Percentiles rank a stretch among this genome's conserved stretches.
phyloP scores from a whole-genome alignment of 345 rosid genomes.

The Microthlaspi erraticum region DNA sequence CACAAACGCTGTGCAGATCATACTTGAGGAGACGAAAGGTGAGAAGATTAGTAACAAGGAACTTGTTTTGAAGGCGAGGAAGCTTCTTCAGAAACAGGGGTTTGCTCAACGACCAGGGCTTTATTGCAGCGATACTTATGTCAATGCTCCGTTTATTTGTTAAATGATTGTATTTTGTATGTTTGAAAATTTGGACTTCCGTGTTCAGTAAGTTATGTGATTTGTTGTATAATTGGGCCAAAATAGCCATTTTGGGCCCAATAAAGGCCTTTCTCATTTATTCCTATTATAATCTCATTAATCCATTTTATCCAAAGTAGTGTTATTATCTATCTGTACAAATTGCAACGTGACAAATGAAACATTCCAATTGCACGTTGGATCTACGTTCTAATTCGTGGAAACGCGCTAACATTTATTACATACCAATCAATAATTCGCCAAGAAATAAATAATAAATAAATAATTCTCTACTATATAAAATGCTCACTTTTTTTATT shows the following conservation, averaged over 20 bases:
- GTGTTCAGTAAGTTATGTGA: slow-evolving; percentile 30
- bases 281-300: too few species aligned
- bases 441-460: not conserved
- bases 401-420: slow-evolving; percentile 8
- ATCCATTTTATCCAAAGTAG: too few species aligned
- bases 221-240: not conserved
- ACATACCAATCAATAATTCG: not conserved
- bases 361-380: slow-evolving; percentile 12
- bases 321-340: too few species aligned
- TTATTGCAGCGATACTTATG: slow-evolving; percentile 68
- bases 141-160: slow-evolving; percentile 63
- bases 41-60: slow-evolving; percentile 53
- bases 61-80: slow-evolving; percentile 66
- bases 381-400: slow-evolving; percentile 24
- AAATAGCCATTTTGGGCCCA: too few species aligned
- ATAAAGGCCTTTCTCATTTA: too few species aligned
- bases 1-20: slow-evolving; percentile 82
- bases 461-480: not conserved
- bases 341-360: too few species aligned
- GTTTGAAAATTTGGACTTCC: not conserved
- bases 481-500: slow-evolving; percentile 11
- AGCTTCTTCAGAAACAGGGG: slow-evolving; percentile 67
- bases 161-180: not conserved
- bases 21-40: slow-evolving; percentile 63
- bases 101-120: slow-evolving; percentile 89